Conservation (phyloP, 108 stramenopile species). For the Heterococcus sp. region DNA sequence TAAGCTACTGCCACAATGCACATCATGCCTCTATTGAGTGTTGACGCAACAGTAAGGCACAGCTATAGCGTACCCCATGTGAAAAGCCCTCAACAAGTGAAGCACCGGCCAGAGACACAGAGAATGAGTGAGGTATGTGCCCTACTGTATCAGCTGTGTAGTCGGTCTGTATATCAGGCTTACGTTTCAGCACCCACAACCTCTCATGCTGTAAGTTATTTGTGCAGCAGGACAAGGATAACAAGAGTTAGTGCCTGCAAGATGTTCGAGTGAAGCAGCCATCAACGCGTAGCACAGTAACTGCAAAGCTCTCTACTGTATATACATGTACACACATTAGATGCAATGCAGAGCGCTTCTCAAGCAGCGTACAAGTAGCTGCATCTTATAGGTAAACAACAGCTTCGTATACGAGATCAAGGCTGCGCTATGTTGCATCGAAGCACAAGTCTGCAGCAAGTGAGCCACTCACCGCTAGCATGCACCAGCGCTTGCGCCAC, state of each 20-base stretch:
- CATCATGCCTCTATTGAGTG: no score
- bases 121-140: neutral
- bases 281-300: neutral
- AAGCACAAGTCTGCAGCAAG: no score
- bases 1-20: no score
- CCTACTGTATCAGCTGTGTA: no score
- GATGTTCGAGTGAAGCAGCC: neutral
- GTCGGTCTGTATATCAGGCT: neutral
- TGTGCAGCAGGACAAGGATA: neutral
- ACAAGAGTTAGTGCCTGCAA: neutral
- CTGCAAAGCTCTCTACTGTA: neutral
- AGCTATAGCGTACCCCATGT: no score
- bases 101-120: neutral
- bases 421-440: no score
- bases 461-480: neutral
- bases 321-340: no score
- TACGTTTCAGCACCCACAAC: neutral
- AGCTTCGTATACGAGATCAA: no score
- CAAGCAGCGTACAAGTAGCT: no score
- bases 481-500: neutral
- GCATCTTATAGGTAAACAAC: no score
- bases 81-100: neutral
- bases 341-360: no score
- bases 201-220: neutral
- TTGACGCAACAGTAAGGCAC: no score